A percentile compares a stretch with the other conserved stretches of the same genome.
Conservation (phyloP, 441 rosid genomes). For the Rhodomyrtus psidioides region DNA sequence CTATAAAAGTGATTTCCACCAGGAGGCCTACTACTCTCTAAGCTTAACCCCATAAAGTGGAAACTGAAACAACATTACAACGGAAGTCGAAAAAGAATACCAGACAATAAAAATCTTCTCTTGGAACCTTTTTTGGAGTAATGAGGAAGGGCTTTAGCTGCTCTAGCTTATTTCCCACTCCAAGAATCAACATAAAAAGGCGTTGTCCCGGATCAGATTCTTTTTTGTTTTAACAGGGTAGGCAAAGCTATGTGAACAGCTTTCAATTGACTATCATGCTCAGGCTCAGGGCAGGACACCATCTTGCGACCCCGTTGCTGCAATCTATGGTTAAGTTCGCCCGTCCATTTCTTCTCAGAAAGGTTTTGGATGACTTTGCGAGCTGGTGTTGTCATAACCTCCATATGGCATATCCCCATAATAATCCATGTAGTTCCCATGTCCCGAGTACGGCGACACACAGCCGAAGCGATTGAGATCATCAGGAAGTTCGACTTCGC, state of each 20-base stretch:
- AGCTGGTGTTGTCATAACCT: neutral
- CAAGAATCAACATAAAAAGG: slow-evolving; percentile 2
- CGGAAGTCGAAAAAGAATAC: neutral
- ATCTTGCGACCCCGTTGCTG: neutral
- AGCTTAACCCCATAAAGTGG: neutral
- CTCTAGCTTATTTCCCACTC: neutral
- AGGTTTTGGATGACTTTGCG: neutral
- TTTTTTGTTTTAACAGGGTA: neutral
- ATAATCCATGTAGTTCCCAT: neutral
- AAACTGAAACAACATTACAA: neutral
- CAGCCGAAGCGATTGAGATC: slow-evolving; percentile 1
- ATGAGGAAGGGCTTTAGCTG: neutral
- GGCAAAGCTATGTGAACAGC: neutral
- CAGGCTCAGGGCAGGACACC: neutral
- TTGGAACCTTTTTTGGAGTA: neutral
- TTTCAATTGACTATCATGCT: neutral
- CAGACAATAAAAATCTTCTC: neutral
- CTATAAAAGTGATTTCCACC: neutral
- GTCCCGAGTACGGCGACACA: neutral
- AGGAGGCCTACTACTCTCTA: neutral
- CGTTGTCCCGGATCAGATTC: neutral
- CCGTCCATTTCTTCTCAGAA: neutral
- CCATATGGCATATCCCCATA: neutral
- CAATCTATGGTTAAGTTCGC: neutral
- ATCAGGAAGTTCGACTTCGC: slow-evolving; percentile 1